phyloP scores from a whole-genome alignment of 768 basidiomycete genomes.

The Clitopilus hobsonii region DNA sequence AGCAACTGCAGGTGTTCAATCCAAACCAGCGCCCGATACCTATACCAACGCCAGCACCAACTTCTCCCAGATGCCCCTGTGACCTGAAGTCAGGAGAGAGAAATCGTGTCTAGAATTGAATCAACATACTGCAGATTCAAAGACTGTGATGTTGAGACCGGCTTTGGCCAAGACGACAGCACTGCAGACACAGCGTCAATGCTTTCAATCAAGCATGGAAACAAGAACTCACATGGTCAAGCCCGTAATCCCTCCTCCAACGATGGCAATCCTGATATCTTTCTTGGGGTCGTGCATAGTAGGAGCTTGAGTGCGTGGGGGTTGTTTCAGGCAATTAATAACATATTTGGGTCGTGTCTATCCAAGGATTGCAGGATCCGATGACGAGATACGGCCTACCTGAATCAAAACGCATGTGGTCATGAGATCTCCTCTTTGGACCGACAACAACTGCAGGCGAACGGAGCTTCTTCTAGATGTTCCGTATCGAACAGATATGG shows the following conservation, averaged over 20 bases:
- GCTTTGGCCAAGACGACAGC: constrained; percentile 37
- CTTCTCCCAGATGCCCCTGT: constrained; percentile 44
- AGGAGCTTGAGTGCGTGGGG: neutral
- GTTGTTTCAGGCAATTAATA: neutral
- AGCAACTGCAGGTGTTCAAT: too few relatives aligned
- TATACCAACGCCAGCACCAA: constrained; percentile 52
- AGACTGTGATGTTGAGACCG: constrained; percentile 43
- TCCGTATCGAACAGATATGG: too few relatives aligned
- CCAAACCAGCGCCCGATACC: too few relatives aligned
- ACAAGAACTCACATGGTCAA: constrained; percentile 29
- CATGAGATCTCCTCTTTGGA: too few relatives aligned
- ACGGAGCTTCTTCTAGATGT: too few relatives aligned
- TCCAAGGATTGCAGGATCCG: too few relatives aligned
- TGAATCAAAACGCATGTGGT: too few relatives aligned
- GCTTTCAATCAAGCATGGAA: neutral
- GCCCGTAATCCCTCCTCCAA: constrained; percentile 55
- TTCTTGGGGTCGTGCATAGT: constrained; percentile 9
- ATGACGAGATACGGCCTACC: too few relatives aligned
- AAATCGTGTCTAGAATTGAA: too few relatives aligned
- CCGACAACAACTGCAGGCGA: too few relatives aligned
- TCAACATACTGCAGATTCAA: constrained; percentile 50
- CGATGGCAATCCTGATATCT: constrained; percentile 45
- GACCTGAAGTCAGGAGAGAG: neutral
- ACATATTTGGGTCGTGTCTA: too few relatives aligned
- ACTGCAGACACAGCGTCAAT: constrained; percentile 9